Percentiles rank a stretch among this genome's conserved stretches.
phyloP scores from a whole-genome alignment of 495 filamentous ascomycete species.

The Rhizodiscina lignyota region DNA sequence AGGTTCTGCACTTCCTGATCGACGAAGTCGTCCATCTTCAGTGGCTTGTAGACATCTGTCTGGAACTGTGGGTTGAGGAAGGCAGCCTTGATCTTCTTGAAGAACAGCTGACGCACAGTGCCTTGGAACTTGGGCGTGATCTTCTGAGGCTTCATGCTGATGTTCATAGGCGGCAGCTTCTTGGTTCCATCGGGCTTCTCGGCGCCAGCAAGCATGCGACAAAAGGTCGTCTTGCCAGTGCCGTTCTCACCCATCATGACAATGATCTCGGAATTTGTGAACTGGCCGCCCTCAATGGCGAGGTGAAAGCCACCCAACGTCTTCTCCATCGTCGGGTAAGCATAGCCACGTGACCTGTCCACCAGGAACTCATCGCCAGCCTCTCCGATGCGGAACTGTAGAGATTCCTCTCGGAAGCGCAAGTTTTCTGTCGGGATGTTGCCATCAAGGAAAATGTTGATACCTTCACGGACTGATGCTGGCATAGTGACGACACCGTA shows the following conservation, averaged over 20 bases:
- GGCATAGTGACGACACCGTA: slow-evolving; percentile 98
- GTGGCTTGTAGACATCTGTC: slow-evolving; percentile 96
- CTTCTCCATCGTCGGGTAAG: slow-evolving; percentile 84
- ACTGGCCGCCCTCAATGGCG: slow-evolving; percentile 60
- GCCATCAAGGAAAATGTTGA: slow-evolving; percentile 98
- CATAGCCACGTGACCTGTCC: slow-evolving; percentile 72
- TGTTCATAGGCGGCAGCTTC: slow-evolving; percentile 80
- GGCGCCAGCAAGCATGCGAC: slow-evolving; percentile 81
- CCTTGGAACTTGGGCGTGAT: slow-evolving; percentile 96
- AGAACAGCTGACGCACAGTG: slow-evolving; percentile 85
- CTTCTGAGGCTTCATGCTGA: slow-evolving; percentile 98
- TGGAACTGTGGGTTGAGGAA: slow-evolving; percentile 97
- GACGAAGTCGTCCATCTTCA: slow-evolving; percentile 96
- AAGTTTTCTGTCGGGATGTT: slow-evolving; percentile 97
- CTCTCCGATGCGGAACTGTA: slow-evolving; percentile 92
- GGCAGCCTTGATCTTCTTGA: slow-evolving; percentile 93
- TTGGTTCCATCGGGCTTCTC: slow-evolving; percentile 67
- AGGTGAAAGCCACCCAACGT: slow-evolving; percentile 83
- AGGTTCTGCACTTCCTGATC: slow-evolving; percentile 98
- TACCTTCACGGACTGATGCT: slow-evolving; percentile 91
- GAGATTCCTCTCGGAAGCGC: slow-evolving; percentile 90
- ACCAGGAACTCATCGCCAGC: slow-evolving; percentile 77
- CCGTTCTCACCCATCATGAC: slow-evolving; percentile 99
- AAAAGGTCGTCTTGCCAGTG: slow-evolving; percentile 95
- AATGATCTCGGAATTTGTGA: slow-evolving; percentile 95